phyloP scores from a whole-genome alignment of 768 basidiomycete genomes.

The Amanita rubescens region DNA sequence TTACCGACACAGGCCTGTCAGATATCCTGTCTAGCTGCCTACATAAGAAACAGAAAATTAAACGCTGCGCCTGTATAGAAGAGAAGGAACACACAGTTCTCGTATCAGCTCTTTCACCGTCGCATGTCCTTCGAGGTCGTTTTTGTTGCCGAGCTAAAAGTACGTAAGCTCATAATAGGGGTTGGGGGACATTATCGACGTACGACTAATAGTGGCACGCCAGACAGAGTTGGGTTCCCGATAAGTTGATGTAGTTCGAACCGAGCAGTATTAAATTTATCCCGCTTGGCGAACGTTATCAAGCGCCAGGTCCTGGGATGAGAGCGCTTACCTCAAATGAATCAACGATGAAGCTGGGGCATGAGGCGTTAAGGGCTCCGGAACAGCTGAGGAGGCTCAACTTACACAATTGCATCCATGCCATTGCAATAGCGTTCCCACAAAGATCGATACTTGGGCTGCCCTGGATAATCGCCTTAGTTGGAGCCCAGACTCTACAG shows the following conservation, averaged over 20 bases:
- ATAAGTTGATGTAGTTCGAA: slow-evolving; percentile 83
- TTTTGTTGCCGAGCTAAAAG: slow-evolving; percentile 83
- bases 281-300: slow-evolving; percentile 38
- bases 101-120: slow-evolving; percentile 79
- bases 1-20: slow-evolving; percentile 78
- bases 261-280: slow-evolving; percentile 75
- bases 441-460: slow-evolving; percentile 91
- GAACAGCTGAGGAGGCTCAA: slow-evolving; percentile 5
- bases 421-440: slow-evolving; percentile 94
- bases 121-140: slow-evolving; percentile 72
- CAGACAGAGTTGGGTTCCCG: slow-evolving; percentile 51
- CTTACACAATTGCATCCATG: slow-evolving; percentile 87
- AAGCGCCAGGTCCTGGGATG: not conserved
- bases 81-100: slow-evolving; percentile 46
- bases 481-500: not conserved
- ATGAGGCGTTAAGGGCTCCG: not conserved
- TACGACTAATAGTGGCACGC: slow-evolving; percentile 80
- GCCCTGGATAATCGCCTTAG: slow-evolving; percentile 40
- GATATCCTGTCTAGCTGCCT: slow-evolving; percentile 77
- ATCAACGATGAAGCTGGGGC: slow-evolving; percentile 81
- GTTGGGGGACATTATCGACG: slow-evolving; percentile 20
- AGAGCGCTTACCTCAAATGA: slow-evolving; percentile 63
- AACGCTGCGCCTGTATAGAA: not conserved
- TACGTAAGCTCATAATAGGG: not conserved
- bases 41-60: not conserved